These are phyloP conservation scores for Phytophthora aleatoria DNA, from an alignment of 352 stramenopile species.

Conservation along the genomic window DNA sequence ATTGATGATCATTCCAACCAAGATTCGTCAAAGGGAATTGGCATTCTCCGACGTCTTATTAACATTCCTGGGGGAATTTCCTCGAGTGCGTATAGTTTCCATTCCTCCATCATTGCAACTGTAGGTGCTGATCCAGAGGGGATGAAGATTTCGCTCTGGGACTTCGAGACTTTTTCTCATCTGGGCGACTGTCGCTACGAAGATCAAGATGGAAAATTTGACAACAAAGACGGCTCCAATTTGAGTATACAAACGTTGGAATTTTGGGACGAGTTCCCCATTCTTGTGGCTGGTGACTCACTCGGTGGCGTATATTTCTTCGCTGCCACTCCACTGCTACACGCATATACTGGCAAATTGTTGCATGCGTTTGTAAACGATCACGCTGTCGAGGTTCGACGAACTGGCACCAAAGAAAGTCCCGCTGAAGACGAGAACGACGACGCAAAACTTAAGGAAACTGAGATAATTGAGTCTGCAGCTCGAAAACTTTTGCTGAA, in stretches of 20 bases:
- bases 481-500: constrained; percentile 46
- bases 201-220: constrained; percentile 12
- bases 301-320: constrained; percentile 68
- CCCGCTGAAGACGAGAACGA: constrained; percentile 1
- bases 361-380: constrained; percentile 68
- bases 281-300: constrained; percentile 57
- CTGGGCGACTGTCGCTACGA: constrained; percentile 42
- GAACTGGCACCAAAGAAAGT: constrained; percentile 12
- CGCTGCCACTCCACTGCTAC: constrained; percentile 44
- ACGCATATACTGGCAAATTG: constrained; percentile 51
- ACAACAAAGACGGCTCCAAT: constrained; percentile 6
- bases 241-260: constrained; percentile 48
- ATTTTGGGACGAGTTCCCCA: constrained; percentile 77
- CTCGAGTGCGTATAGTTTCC: constrained; percentile 66
- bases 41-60: constrained; percentile 58
- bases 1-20: constrained; percentile 71
- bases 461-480: constrained; percentile 40
- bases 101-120: constrained; percentile 71
- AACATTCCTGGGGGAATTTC: constrained; percentile 61
- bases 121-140: constrained; percentile 36
- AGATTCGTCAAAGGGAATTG: constrained; percentile 49
- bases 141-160: constrained; percentile 66
- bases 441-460: neutral
- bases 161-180: constrained; percentile 74
- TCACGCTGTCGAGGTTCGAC: constrained; percentile 11